A percentile compares a stretch with the other conserved stretches of the same genome.
phyloP scores from a whole-genome alignment of 148 eudicot genomes.

The Silene conica region DNA sequence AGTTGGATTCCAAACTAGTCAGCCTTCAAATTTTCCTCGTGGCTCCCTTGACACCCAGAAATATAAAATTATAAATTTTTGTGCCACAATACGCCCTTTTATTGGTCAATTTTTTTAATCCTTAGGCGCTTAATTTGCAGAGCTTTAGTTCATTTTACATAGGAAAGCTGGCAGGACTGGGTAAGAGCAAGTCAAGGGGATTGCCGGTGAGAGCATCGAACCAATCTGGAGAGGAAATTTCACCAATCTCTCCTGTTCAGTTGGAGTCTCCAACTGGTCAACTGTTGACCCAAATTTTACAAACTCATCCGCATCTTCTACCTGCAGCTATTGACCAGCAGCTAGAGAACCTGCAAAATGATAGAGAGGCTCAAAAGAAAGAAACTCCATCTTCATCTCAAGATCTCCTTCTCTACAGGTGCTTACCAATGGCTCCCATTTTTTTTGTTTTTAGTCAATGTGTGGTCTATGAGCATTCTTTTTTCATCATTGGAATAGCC shows the following conservation, averaged over 20 bases:
- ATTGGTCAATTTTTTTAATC: too few species aligned
- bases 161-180: slow-evolving; percentile 45
- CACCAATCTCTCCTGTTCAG: slow-evolving; percentile 68
- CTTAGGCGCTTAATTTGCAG: slow-evolving; percentile 28
- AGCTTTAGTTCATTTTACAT: slow-evolving; percentile 36
- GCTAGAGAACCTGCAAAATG: slow-evolving; percentile 78
- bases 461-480: neutral
- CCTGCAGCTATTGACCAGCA: slow-evolving; percentile 91
- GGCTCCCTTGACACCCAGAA: too few species aligned
- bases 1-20: too few species aligned
- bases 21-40: too few species aligned
- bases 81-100: too few species aligned
- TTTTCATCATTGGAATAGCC: neutral
- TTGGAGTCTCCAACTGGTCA: slow-evolving; percentile 84
- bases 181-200: slow-evolving; percentile 46
- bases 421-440: neutral
- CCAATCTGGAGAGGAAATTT: slow-evolving; percentile 44
- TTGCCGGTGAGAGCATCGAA: slow-evolving; percentile 57
- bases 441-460: neutral
- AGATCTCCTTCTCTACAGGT: slow-evolving; percentile 70
- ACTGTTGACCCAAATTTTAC: slow-evolving; percentile 69
- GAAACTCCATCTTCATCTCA: slow-evolving; percentile 51
- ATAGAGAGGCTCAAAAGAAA: slow-evolving; percentile 51
- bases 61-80: too few species aligned
- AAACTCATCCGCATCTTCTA: slow-evolving; percentile 84